Evolutionary conservation across 2,329 filamentous ascomycete genomes (phyloP), one percentile per base, ranked within the genome.

Genomic region (Didymella sp.): DNA sequence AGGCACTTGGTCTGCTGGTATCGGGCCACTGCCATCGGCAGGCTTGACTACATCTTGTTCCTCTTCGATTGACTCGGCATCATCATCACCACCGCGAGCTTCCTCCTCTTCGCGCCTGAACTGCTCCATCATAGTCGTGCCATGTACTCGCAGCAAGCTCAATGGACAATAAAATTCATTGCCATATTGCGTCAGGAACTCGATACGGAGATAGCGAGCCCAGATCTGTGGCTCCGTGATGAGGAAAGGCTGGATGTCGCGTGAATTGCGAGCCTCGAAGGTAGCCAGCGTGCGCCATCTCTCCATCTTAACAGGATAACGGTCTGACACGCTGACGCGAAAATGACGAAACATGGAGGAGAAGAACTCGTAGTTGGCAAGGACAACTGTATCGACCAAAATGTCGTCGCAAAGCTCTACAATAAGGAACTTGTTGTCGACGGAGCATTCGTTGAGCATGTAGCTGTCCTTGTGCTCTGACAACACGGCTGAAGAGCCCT

Each of bases 281-380:
- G 87, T 89, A 6, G 92, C 95, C 42, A 98, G 76, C 40, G 92
- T 87, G 64, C 89, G 92, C 95, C 95, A 99, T 66, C 95, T 91
- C 46, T 96, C 93, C 53, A 86, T 77, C 76, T 97, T 98, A 51
- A 95, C 90, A 0, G 95, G 95, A 76, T 97, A 98, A 54, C 92
- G 87, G 78, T 98, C 95, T 56, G 93, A 96, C 44, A 97, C 94
- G 73, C 91, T 96, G 65, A 98, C 87, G 48, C 90, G 85, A 75
- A 99, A 97, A 44, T 88, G 90, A 50, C 92, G 89, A 67, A 98
- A 90, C 84, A 96, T 97, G 73, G 92, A 97, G 52, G 92, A 96
- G 81, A 99, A 99, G 80, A 99, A 99, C 76, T 99, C 95, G 69
- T 96, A 99, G 74, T 99, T 99, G 60, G 94, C 95, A 51, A 99